A percentile compares a stretch with the other conserved stretches of the same genome.
Evolutionary conservation across 2,329 filamentous ascomycete genomes (phyloP).

Genomic region (Epichloe sylvatica): DNA sequence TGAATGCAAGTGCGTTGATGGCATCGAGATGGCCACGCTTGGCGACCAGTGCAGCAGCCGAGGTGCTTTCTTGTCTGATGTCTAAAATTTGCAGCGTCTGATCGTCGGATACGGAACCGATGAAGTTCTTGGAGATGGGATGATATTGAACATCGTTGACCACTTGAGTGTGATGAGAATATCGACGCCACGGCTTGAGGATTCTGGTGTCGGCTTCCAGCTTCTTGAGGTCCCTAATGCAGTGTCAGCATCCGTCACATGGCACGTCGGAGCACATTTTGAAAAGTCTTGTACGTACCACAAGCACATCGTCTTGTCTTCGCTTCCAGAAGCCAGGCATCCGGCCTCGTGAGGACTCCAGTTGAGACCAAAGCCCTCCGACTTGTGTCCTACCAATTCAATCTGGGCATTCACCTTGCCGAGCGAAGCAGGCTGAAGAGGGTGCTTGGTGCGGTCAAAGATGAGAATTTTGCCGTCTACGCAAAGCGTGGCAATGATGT

Average conservation of each 20-base stretch:
- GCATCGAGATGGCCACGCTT: conserved; percentile 73
- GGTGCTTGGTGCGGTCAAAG: conserved; percentile 93
- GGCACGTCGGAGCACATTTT: neutral
- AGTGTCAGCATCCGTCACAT: neutral
- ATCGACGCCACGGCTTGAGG: conserved; percentile 58
- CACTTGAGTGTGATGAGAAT: conserved; percentile 76
- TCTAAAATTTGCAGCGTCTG: conserved; percentile 87
- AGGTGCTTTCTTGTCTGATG: conserved; percentile 53
- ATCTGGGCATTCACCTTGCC: conserved; percentile 69
- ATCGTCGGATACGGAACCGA: conserved; percentile 92
- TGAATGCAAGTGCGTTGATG: conserved; percentile 92
- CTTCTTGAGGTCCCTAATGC: conserved; percentile 62
- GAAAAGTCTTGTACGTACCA: conserved; percentile 45
- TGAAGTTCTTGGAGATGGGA: conserved; percentile 67
- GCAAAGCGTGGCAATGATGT: conserved; percentile 88
- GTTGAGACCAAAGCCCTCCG: conserved; percentile 81
- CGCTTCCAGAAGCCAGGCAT: conserved; percentile 75
- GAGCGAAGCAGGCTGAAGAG: conserved; percentile 48
- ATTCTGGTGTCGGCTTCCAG: conserved; percentile 56
- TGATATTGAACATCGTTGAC: conserved; percentile 98
- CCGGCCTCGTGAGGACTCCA: conserved; percentile 83
- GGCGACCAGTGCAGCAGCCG: conserved; percentile 54
- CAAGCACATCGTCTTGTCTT: conserved; percentile 80
- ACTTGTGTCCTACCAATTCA: conserved; percentile 69
- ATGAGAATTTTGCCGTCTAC: conserved; percentile 78